These are phyloP conservation scores for Cupressus sempervirens DNA, from an alignment of 75 land plant species.

Conservation along the genomic window DNA sequence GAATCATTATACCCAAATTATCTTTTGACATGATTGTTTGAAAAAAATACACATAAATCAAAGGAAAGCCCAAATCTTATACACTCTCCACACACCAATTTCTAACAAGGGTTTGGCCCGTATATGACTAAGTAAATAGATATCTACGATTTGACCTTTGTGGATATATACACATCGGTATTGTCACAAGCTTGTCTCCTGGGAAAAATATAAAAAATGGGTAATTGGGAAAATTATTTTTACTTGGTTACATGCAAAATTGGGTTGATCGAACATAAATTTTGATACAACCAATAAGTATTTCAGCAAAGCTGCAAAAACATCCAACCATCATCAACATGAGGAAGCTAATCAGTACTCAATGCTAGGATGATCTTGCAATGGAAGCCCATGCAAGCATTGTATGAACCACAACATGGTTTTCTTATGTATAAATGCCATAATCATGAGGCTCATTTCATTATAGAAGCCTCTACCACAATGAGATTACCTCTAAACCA, in stretches of 20 bases:
- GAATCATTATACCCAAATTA: neutral
- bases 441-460: too few species aligned
- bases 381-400: too few species aligned
- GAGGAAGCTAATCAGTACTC: neutral
- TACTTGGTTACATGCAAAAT: neutral
- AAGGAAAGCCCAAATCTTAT: neutral
- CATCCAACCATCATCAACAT: neutral
- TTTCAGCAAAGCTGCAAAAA: neutral
- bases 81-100: neutral
- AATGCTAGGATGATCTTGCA: too few species aligned
- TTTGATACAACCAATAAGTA: neutral
- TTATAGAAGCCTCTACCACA: too few species aligned
- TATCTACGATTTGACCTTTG: neutral
- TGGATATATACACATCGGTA: neutral
- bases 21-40: neutral
- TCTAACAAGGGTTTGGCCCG: neutral
- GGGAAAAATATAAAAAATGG: neutral
- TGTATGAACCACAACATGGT: too few species aligned
- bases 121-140: neutral
- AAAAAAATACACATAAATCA: neutral
- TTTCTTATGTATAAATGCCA: too few species aligned
- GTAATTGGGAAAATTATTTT: neutral
- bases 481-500: too few species aligned
- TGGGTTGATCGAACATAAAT: neutral
- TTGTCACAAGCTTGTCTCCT: neutral